Conservation (phyloP, 129 eudicot genomes). For the Tagetes erecta region DNA sequence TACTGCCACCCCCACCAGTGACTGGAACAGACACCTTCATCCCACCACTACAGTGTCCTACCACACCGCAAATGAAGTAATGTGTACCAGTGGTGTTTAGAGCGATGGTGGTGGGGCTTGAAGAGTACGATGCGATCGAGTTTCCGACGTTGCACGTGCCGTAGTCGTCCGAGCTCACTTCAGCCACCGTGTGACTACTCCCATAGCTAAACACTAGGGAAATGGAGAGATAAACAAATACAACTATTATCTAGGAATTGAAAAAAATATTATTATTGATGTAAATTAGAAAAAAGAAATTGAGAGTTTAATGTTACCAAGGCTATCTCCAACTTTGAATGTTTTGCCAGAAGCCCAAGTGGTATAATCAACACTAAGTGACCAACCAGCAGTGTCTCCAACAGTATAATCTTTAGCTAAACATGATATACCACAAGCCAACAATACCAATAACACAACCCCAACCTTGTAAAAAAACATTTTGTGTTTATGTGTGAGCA, state of each 20-base stretch:
- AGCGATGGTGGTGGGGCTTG: slow-evolving; percentile 33
- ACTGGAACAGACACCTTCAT: slow-evolving; percentile 43
- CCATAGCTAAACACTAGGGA: slow-evolving; percentile 46
- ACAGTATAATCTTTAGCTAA: slow-evolving; percentile 57
- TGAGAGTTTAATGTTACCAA: slow-evolving; percentile 36
- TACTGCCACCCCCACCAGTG: slow-evolving; percentile 25
- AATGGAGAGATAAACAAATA: background rate
- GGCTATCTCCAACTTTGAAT: slow-evolving; percentile 56
- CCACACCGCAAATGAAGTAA: slow-evolving; percentile 47
- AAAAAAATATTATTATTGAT: too few relatives aligned
- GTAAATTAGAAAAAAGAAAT: background rate
- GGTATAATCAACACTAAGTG: slow-evolving; percentile 49
- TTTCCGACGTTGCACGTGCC: slow-evolving; percentile 37
- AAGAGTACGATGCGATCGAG: slow-evolving; percentile 22
- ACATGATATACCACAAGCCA: slow-evolving; percentile 20
- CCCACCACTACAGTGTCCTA: slow-evolving; percentile 48
- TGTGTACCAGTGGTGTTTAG: slow-evolving; percentile 38
- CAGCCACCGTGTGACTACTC: slow-evolving; percentile 39
- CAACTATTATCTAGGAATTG: too few relatives aligned
- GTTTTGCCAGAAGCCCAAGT: slow-evolving; percentile 63
- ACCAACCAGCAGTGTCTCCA: slow-evolving; percentile 69
- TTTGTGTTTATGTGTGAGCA: slow-evolving; percentile 3
- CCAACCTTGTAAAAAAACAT: slow-evolving; percentile 4
- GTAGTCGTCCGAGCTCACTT: slow-evolving; percentile 41
- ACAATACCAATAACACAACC: slow-evolving; percentile 23